Evolutionary conservation across 2,329 filamentous ascomycete species (phyloP).

Genomic region (Hyphodiscus sp.): DNA sequence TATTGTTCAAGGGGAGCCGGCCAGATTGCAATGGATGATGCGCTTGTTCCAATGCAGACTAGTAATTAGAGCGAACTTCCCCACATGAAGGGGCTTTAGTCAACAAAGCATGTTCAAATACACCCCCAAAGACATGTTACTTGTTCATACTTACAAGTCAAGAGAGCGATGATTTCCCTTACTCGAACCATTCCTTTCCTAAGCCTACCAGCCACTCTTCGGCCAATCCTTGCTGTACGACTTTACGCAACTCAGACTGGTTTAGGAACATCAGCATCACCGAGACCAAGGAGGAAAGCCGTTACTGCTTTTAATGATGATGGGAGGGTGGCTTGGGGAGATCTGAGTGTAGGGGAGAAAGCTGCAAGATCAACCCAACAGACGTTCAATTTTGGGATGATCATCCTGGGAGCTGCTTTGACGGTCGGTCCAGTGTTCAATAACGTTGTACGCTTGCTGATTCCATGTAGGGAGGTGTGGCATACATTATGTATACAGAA

Average conservation of each 20-base stretch:
- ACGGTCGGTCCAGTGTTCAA: conserved; percentile 49
- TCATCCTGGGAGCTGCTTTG: conserved; percentile 66
- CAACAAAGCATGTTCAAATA: neutral
- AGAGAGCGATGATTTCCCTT: conserved; percentile 17
- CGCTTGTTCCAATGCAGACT: conserved; percentile 3
- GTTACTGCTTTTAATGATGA: conserved; percentile 85
- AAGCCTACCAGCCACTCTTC: conserved; percentile 33
- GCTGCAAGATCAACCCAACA: conserved; percentile 81
- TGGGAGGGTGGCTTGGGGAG: conserved; percentile 72
- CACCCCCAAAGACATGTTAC: neutral
- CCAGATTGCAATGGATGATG: conserved; percentile 25
- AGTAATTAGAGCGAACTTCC: conserved; percentile 3
- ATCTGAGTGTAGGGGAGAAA: conserved; percentile 72
- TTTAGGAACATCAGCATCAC: conserved; percentile 29
- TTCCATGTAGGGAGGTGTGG: conserved; percentile 58
- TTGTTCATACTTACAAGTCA: conserved; percentile 1
- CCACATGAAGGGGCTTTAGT: neutral
- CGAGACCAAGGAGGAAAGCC: conserved; percentile 50
- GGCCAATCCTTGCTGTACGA: conserved; percentile 37
- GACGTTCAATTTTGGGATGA: conserved; percentile 77
- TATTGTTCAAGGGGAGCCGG: conserved; percentile 13
- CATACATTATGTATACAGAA: conserved; percentile 71
- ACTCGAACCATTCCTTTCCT: conserved; percentile 28
- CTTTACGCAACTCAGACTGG: conserved; percentile 53
- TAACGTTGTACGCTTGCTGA: conserved; percentile 8